These are phyloP conservation scores for Mucor saturninus DNA, from an alignment of 371 early-diverging fungal species.

Conservation along the genomic window DNA sequence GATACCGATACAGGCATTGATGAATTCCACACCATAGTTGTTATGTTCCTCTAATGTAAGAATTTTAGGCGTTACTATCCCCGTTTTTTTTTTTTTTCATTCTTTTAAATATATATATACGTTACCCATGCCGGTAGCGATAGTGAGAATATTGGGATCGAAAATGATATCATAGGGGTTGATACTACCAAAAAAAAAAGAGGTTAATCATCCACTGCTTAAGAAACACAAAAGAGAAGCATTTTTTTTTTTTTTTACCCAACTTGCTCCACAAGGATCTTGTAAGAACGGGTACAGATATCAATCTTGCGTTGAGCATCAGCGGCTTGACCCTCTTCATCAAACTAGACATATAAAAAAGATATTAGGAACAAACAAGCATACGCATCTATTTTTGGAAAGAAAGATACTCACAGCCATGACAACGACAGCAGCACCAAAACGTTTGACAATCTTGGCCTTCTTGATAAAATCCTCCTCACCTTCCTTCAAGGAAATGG, in stretches of 20 bases:
- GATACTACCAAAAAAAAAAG: conserved; percentile 43
- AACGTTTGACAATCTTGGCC: conserved; percentile 84
- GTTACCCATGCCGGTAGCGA: conserved; percentile 86
- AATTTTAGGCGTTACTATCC: too few species aligned
- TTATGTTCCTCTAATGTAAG: conserved; percentile 81
- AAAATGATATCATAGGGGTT: conserved; percentile 93
- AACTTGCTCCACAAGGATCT: conserved; percentile 81
- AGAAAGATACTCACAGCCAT: conserved; percentile 77
- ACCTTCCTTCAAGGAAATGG: conserved; percentile 93
- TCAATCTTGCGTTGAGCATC: conserved; percentile 82
- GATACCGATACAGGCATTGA: conserved; percentile 76
- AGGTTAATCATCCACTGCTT: too few species aligned
- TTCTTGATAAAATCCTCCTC: conserved; percentile 90
- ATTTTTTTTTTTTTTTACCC: conserved; percentile 44
- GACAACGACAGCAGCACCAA: conserved; percentile 95
- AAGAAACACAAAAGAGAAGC: too few species aligned
- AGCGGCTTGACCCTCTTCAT: conserved; percentile 92
- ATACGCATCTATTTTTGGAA: too few species aligned
- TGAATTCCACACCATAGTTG: conserved; percentile 94
- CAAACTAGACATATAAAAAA: conserved; percentile 60
- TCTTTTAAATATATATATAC: too few species aligned
- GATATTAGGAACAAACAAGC: not conserved
- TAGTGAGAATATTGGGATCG: conserved; percentile 94
- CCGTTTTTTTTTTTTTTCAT: too few species aligned
- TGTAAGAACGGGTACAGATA: conserved; percentile 90